phyloP scores from a whole-genome alignment of 2,329 filamentous ascomycete species.

The Cladosporium oxysporum region DNA sequence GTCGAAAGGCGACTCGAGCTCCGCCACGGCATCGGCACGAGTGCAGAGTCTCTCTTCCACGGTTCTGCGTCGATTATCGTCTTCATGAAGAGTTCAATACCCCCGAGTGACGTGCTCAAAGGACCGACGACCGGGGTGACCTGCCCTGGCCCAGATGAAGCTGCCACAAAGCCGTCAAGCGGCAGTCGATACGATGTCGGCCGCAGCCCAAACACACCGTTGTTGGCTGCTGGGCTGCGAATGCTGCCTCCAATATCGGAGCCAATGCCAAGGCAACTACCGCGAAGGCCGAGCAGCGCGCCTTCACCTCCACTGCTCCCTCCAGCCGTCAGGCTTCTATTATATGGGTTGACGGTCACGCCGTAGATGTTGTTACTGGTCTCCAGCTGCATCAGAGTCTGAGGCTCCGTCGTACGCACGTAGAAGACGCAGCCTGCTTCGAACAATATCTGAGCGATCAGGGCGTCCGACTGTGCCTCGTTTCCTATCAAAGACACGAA shows the following conservation, averaged over 20 bases:
- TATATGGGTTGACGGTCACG: conserved; percentile 25
- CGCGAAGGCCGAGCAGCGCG: conserved; percentile 51
- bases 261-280: conserved; percentile 55
- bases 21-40: too few relatives aligned
- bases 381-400: conserved; percentile 15
- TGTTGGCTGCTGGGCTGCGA: conserved; percentile 50
- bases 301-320: conserved; percentile 46
- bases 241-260: conserved; percentile 57
- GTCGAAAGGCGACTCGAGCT: too few relatives aligned
- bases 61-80: too few relatives aligned
- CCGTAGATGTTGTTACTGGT: conserved; percentile 27
- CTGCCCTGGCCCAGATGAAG: conserved; percentile 25
- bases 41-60: too few relatives aligned
- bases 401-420: conserved; percentile 25
- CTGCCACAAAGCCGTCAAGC: conserved; percentile 40
- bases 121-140: too few relatives aligned
- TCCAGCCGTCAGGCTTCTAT: conserved; percentile 24
- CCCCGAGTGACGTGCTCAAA: too few relatives aligned
- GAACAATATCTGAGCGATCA: conserved; percentile 20
- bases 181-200: conserved; percentile 44
- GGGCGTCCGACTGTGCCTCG: conserved; percentile 46
- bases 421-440: conserved; percentile 35
- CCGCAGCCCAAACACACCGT: conserved; percentile 48
- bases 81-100: too few relatives aligned
- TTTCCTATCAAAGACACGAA: too few relatives aligned